phyloP scores from a whole-genome alignment of 768 basidiomycete species.

The Lentinula sp. region DNA sequence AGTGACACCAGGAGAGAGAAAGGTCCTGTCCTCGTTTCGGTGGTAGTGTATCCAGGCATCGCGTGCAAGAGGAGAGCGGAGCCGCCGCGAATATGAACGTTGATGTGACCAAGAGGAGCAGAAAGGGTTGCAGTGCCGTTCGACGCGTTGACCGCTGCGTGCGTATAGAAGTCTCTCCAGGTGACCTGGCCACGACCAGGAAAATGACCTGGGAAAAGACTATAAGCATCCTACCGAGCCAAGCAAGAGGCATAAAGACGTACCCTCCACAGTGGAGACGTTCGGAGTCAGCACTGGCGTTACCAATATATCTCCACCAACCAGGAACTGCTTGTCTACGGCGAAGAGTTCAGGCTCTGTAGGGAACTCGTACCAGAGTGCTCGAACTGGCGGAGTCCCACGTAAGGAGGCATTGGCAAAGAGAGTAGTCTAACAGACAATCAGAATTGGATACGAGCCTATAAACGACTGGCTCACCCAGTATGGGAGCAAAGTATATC shows the following conservation, averaged over 20 bases:
- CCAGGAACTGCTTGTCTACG: conserved; percentile 64
- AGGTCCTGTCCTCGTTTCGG: conserved; percentile 56
- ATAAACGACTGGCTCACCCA: conserved; percentile 42
- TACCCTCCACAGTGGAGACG: conserved; percentile 61
- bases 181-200: conserved; percentile 51
- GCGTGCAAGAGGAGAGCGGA: conserved; percentile 59
- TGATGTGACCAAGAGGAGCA: conserved; percentile 73
- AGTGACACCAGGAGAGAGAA: conserved; percentile 60
- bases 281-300: conserved; percentile 72
- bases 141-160: conserved; percentile 39
- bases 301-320: conserved; percentile 66
- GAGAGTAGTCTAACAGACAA: conserved; percentile 51
- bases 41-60: conserved; percentile 59
- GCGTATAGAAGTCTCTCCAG: conserved; percentile 76
- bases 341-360: conserved; percentile 57
- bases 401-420: conserved; percentile 60
- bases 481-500: conserved; percentile 72
- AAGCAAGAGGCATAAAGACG: conserved; percentile 6
- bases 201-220: conserved; percentile 43
- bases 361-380: conserved; percentile 77
- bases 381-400: conserved; percentile 68
- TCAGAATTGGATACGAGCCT: not conserved
- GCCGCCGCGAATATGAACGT: conserved; percentile 69
- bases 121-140: conserved; percentile 34
- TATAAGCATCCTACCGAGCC: not conserved